Base-by-base conservation (phyloP, 2,329 filamentous ascomycete species). In the Chrysosphaeria jannelii region DNA sequence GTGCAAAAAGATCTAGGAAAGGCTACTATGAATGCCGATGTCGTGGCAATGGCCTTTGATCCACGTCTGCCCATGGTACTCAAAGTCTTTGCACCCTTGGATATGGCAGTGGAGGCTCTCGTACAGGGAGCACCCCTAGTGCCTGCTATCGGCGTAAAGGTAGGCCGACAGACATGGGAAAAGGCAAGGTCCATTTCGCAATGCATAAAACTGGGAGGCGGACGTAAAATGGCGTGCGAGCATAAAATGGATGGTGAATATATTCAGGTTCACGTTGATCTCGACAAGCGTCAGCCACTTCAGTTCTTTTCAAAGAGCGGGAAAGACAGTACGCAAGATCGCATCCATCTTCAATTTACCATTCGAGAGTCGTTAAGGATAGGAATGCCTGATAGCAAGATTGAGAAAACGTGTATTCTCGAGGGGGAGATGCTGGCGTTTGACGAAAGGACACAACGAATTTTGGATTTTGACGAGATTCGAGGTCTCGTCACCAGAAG, bases 291-390 rank as follows among this genome's bases (percentile, higher is more conserved):
- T 10, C 26, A 9, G 22, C 37, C 27, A 1, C 61, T 89, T 14
- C 66, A 69, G 30, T 81, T 90, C 14, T 90, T 85, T 38, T 88
- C 76, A 7, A 91, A 90, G 39, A 85, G 75, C 35, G 75, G 78
- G 27, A 88, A 85, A 38, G 74, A 90, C 32, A 81, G 76, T 21
- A 90, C 76, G 0, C 37, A 46, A 24, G 78, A 89, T 39, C 57
- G 70, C 16, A 33, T 40, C 8, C 49, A 47, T 2, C 40, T 88
- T 12, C 63, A 71, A 30, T 51, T 53, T 3, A 53, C 53, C 2
- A 62, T 90, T 26, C 49, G 53, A 19, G 46, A 61, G 4, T 66
- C 67, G 4, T 45, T 89, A 5, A 50, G 50, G 6, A 49, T 88
- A 16, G 62, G 62, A 3, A 43, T 45, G 2, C 29, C 49, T 0